These are phyloP conservation scores for Allium sativum DNA, from an alignment of 106 monocot species.

Conservation along the genomic window DNA sequence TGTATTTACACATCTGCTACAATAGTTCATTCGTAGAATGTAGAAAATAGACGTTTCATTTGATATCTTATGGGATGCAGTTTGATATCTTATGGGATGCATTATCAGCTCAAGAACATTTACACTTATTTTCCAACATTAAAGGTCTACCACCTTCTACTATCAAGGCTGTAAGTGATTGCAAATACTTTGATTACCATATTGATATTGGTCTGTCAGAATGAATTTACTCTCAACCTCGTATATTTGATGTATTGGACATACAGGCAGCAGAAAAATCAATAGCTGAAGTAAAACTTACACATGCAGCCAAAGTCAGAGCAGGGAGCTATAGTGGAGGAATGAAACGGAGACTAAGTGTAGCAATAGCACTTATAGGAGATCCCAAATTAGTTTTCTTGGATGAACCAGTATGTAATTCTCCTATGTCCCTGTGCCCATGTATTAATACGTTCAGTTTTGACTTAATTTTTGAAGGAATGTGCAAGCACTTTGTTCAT, in stretches of 20 bases:
- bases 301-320: constrained; percentile 47
- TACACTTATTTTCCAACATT: constrained; percentile 74
- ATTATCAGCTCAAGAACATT: constrained; percentile 68
- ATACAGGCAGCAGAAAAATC: constrained; percentile 65
- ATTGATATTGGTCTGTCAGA: not conserved
- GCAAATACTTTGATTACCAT: not conserved
- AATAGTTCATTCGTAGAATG: not conserved
- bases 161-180: constrained; percentile 57
- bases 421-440: not conserved
- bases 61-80: constrained; percentile 14
- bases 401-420: constrained; percentile 75
- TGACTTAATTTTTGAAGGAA: not conserved
- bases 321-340: constrained; percentile 91
- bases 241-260: not conserved
- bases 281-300: constrained; percentile 69
- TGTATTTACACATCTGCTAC: not conserved
- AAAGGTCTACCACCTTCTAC: constrained; percentile 64
- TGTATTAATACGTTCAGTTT: not conserved
- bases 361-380: constrained; percentile 81
- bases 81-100: constrained; percentile 95
- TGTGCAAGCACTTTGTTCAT: not conserved
- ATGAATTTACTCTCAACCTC: not conserved
- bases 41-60: not conserved
- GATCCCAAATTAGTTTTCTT: constrained; percentile 89
- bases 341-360: constrained; percentile 87